These are phyloP conservation scores for Oryza meridionalis DNA, from an alignment of 176 grass and related monocot species.

Conservation along the genomic window DNA sequence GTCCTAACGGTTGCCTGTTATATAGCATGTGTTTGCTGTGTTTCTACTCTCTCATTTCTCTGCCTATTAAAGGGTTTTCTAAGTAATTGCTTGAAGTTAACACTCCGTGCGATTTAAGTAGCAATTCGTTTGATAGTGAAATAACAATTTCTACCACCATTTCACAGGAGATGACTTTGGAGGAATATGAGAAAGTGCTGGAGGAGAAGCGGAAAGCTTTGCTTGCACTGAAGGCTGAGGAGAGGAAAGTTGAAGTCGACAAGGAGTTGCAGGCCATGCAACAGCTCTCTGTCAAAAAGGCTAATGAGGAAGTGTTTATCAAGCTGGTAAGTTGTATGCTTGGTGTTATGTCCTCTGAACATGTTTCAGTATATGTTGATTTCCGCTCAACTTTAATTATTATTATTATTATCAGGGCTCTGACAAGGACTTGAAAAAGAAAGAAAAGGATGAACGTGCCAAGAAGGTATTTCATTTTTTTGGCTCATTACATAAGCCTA, in stretches of 20 bases:
- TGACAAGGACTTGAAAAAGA: slow-evolving; percentile 73
- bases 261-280: slow-evolving; percentile 79
- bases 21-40: background rate
- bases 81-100: background rate
- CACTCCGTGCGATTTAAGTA: background rate
- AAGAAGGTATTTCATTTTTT: slow-evolving; percentile 50
- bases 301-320: slow-evolving; percentile 59
- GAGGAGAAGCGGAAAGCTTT: slow-evolving; percentile 76
- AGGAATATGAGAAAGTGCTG: slow-evolving; percentile 84
- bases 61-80: background rate
- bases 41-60: background rate
- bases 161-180: slow-evolving; percentile 82
- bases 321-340: slow-evolving; percentile 52
- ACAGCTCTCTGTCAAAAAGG: slow-evolving; percentile 69
- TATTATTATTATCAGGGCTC: slow-evolving; percentile 41
- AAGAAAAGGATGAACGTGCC: slow-evolving; percentile 67
- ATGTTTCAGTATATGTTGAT: background rate
- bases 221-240: slow-evolving; percentile 56
- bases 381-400: background rate
- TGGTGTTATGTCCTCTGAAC: background rate
- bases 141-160: background rate
- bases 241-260: slow-evolving; percentile 84
- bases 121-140: background rate
- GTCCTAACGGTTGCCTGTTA: background rate
- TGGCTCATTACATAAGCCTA: background rate